phyloP scores from a whole-genome alignment of 1,284 basidiomycete genomes.

The Stygiomarasmius scandens region DNA sequence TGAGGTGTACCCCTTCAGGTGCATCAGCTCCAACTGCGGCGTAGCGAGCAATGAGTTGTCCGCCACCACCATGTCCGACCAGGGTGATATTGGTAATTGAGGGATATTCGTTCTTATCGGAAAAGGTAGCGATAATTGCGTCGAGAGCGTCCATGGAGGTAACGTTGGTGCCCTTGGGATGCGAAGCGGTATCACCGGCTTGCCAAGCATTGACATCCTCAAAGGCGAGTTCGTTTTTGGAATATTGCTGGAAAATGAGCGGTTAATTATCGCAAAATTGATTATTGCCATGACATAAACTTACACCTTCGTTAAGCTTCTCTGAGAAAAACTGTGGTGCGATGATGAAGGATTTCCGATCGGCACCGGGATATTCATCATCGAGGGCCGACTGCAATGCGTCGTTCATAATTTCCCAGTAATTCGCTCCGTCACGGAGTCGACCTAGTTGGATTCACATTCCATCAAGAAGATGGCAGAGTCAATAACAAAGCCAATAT shows the following conservation, averaged over 20 bases:
- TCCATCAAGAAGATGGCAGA: too few species aligned
- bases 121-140: not conserved
- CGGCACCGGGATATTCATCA: not conserved
- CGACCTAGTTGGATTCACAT: not conserved
- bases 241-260: not conserved
- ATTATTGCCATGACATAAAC: not conserved
- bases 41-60: not conserved
- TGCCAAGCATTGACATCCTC: not conserved
- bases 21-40: not conserved
- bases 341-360: not conserved
- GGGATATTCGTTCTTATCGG: not conserved
- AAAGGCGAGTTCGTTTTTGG: not conserved
- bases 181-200: not conserved
- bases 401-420: not conserved
- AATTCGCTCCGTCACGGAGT: not conserved
- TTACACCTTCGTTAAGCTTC: not conserved
- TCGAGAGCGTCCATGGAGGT: not conserved
- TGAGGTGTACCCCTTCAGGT: not conserved
- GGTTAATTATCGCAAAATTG: too few species aligned
- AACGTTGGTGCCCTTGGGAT: not conserved
- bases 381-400: not conserved
- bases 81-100: not conserved
- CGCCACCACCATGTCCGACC: not conserved
- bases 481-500: too few species aligned
- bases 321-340: not conserved